Conservation (phyloP, 352 stramenopile genomes). For the Phytophthora kernoviae region DNA sequence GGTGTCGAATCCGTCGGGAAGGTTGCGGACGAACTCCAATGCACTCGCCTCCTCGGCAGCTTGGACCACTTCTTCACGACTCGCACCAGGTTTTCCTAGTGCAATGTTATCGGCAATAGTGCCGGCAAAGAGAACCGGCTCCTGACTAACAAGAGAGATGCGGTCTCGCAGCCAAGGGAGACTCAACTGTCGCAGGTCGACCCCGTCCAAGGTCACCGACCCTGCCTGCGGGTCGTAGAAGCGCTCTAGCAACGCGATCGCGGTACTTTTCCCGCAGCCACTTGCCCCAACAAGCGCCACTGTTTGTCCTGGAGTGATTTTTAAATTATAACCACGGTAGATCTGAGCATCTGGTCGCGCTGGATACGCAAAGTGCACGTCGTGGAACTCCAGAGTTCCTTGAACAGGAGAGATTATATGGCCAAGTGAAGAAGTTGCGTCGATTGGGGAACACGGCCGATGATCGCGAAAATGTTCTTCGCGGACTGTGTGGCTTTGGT, state of each 20-base stretch:
- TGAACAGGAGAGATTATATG: background rate
- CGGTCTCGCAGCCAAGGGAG: conserved; percentile 38
- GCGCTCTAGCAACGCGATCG: conserved; percentile 59
- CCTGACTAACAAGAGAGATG: conserved; percentile 71
- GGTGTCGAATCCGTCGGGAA: conserved; percentile 63
- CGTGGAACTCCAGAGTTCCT: background rate
- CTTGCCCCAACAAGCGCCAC: conserved; percentile 86
- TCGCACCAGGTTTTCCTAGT: conserved; percentile 55
- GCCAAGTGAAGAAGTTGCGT: conserved; percentile 41
- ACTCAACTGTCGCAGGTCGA: conserved; percentile 65
- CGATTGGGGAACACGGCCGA: conserved; percentile 52
- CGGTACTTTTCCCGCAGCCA: conserved; percentile 87
- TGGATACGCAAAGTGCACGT: background rate
- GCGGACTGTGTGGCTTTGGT: conserved; percentile 8
- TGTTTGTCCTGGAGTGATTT: conserved; percentile 54
- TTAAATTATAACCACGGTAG: conserved; percentile 73
- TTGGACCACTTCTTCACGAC: conserved; percentile 65
- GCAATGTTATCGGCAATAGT: conserved; percentile 57
- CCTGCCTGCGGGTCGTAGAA: conserved; percentile 31
- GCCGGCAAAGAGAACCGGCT: conserved; percentile 67
- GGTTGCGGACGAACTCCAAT: conserved; percentile 83
- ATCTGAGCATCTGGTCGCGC: conserved; percentile 50
- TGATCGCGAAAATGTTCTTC: conserved; percentile 52
- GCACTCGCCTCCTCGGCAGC: conserved; percentile 87
- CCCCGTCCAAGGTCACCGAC: conserved; percentile 64